Evolutionary conservation across 768 basidiomycete genomes (phyloP).

Genomic region (Boletus rufocinnamomeus): DNA sequence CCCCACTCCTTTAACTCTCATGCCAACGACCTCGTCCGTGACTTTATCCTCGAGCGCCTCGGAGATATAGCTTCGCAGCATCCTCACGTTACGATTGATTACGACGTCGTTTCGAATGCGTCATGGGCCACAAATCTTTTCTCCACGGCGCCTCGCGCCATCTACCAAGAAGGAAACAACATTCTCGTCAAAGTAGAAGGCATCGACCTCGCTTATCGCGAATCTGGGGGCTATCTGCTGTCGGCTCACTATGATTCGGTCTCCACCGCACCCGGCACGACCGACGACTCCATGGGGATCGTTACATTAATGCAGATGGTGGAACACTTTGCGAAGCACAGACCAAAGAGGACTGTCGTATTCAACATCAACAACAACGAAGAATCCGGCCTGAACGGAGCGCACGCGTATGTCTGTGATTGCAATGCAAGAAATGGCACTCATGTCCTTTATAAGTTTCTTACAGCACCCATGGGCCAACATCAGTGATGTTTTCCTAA

Average conservation of each 20-base stretch:
- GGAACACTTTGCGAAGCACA: slow-evolving; percentile 50
- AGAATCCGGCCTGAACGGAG: slow-evolving; percentile 75
- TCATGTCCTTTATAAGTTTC: slow-evolving; percentile 45
- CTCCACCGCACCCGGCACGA: slow-evolving; percentile 71
- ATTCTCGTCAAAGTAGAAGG: slow-evolving; percentile 66
- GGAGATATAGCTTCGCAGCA: slow-evolving; percentile 44
- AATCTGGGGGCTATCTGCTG: slow-evolving; percentile 57
- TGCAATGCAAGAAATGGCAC: background rate
- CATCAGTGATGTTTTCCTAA: slow-evolving; percentile 67
- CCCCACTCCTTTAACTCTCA: slow-evolving; percentile 82
- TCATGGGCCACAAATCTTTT: slow-evolving; percentile 40
- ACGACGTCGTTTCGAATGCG: slow-evolving; percentile 53
- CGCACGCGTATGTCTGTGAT: slow-evolving; percentile 51
- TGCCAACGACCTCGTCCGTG: slow-evolving; percentile 67
- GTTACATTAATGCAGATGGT: slow-evolving; percentile 67
- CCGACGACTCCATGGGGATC: slow-evolving; percentile 78
- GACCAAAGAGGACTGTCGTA: slow-evolving; percentile 60
- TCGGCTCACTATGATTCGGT: slow-evolving; percentile 86
- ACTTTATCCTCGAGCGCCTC: slow-evolving; percentile 59
- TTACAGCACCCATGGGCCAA: slow-evolving; percentile 75
- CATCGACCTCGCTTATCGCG: slow-evolving; percentile 36
- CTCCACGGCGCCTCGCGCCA: slow-evolving; percentile 24
- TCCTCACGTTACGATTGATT: slow-evolving; percentile 50
- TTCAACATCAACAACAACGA: slow-evolving; percentile 90
- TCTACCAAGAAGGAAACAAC: slow-evolving; percentile 70